Evolutionary conservation across 139 green algal species (phyloP), one percentile per base, ranked within the genome.

Genomic region (Chlamydomonas asymmetrica): DNA sequence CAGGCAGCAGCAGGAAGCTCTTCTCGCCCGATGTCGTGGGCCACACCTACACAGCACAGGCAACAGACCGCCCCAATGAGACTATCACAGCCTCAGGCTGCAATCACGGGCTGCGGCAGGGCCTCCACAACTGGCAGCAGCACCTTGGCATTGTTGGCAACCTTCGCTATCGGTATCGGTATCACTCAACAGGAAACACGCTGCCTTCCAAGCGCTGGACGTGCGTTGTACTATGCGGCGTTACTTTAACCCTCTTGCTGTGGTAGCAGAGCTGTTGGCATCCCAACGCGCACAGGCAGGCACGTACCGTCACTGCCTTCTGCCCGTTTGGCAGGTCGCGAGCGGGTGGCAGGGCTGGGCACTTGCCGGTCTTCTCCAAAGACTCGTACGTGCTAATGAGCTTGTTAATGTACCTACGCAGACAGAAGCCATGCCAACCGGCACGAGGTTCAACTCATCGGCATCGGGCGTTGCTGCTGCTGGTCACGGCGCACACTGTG

Each of bases 341-440:
- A 4, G 32, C 29, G 18, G n/a, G n/a, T n/a, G 62, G 73, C 35
- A 79, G 62, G 40, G 34, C 18, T 18, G 62, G 62, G 4, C 27
- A 37, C 41, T 57, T 56, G 35, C 73, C 63, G 32, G 31, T 60
- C 0, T 16, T 27, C 6, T 3, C 20, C 13, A 79, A 20, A 5
- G 18, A 2, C n/a, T 50, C 18, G 5, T 66, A 50, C 22, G 62
- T 79, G 22, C 13, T 13, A 0, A 54, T 20, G 13, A 79, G 48
- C 31, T 50, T 63, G 37, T 73, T 38, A 6, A 79, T 66, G 63
- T 79, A 79, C n/a, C n/a, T n/a, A n/a, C n/a, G n/a, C n/a, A n/a
- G n/a, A n/a, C n/a, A n/a, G n/a, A n/a, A n/a, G n/a, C n/a, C n/a
- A n/a, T n/a, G n/a, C n/a, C n/a, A n/a, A n/a, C n/a, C n/a, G n/a